These are phyloP conservation scores for Pulveroboletus sp. DNA, from an alignment of 768 basidiomycete genomes.

Conservation along the genomic window DNA sequence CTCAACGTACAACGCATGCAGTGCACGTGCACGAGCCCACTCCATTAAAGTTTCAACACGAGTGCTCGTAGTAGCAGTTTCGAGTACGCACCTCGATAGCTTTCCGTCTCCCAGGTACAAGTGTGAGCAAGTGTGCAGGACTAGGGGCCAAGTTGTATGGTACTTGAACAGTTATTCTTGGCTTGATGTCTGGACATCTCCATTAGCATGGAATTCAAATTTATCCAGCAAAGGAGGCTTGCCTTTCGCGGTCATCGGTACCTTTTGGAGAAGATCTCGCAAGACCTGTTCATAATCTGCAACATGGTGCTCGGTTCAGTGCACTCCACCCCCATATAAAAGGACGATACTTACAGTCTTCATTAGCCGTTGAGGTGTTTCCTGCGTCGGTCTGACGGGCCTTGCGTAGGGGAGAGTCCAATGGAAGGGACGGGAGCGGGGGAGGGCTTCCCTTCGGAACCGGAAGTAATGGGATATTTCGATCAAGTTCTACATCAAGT, in stretches of 20 bases:
- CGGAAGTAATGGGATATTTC: slow-evolving; percentile 39
- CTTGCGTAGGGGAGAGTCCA: background rate
- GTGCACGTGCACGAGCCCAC: slow-evolving; percentile 46
- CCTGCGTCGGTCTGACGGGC: background rate
- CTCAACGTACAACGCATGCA: slow-evolving; percentile 38
- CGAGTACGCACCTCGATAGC: slow-evolving; percentile 43
- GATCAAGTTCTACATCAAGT: slow-evolving; percentile 48
- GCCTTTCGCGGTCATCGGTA: slow-evolving; percentile 47
- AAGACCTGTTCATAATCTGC: slow-evolving; percentile 35
- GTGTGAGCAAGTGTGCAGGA: slow-evolving; percentile 32
- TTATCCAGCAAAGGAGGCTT: background rate
- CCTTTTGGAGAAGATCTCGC: slow-evolving; percentile 35
- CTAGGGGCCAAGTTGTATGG: slow-evolving; percentile 40
- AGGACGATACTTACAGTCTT: slow-evolving; percentile 18
- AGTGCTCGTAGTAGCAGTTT: background rate
- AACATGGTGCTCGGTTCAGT: background rate
- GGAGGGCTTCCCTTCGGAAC: slow-evolving; percentile 18
- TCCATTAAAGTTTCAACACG: slow-evolving; percentile 17
- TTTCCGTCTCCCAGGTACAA: slow-evolving; percentile 44
- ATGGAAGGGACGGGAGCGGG: slow-evolving; percentile 20
- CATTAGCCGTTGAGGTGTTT: slow-evolving; percentile 1
- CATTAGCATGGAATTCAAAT: background rate
- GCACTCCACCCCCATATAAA: background rate
- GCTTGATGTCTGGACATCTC: slow-evolving; percentile 33
- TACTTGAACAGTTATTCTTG: slow-evolving; percentile 25